phyloP scores from a whole-genome alignment of 2,329 filamentous ascomycete species.

The Lecanicillium sp. region DNA sequence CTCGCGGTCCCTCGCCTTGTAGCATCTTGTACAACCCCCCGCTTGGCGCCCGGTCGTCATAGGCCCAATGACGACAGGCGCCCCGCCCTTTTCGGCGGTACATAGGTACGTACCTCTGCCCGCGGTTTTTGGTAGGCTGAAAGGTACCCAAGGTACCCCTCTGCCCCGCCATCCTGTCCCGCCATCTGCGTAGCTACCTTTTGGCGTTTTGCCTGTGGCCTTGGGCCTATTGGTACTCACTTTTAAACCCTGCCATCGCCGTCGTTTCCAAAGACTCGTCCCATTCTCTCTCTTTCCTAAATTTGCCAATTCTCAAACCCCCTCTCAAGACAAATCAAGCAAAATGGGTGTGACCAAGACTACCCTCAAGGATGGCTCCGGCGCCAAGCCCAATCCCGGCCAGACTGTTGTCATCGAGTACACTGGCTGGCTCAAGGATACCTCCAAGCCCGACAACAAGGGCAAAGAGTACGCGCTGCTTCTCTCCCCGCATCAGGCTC shows the following conservation, averaged over 20 bases:
- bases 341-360: slow-evolving; percentile 72
- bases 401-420: slow-evolving; percentile 84
- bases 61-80: slow-evolving; percentile 13
- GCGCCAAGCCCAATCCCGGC: slow-evolving; percentile 54
- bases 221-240: too few relatives aligned
- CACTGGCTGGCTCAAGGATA: slow-evolving; percentile 78
- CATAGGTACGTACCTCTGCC: slow-evolving; percentile 2
- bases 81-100: slow-evolving; percentile 14
- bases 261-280: slow-evolving; percentile 3
- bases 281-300: slow-evolving; percentile 1
- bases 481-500: slow-evolving; percentile 7
- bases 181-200: slow-evolving; percentile 8
- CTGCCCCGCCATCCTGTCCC: slow-evolving; percentile 14
- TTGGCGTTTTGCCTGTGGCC: too few relatives aligned
- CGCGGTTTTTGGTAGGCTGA: background rate
- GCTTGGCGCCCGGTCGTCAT: slow-evolving; percentile 12
- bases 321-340: slow-evolving; percentile 18
- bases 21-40: slow-evolving; percentile 10
- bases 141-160: slow-evolving; percentile 8
- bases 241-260: slow-evolving; percentile 15
- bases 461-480: slow-evolving; percentile 59
- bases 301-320: background rate
- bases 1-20: too few relatives aligned
- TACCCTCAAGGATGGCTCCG: slow-evolving; percentile 54
- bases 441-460: slow-evolving; percentile 53